Conservation (phyloP, 768 basidiomycete species). For the Boletus sensibilis region DNA sequence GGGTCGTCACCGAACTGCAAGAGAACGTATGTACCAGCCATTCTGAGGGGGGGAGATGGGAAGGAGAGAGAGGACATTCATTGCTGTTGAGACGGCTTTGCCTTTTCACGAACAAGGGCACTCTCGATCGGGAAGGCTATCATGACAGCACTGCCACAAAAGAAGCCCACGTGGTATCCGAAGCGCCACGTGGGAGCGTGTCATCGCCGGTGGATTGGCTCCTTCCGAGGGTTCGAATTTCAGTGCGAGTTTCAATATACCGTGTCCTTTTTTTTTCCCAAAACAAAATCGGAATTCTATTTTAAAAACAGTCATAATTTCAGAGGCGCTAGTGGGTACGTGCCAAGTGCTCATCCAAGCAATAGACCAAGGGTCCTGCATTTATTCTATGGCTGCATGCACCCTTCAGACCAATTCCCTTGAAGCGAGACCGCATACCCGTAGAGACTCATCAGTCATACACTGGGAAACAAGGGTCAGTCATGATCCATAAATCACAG, state of each 20-base stretch:
- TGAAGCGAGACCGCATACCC: not conserved
- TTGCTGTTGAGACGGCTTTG: conserved; percentile 11
- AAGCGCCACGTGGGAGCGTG: conserved; percentile 38
- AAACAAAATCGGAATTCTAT: not conserved
- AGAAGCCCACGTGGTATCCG: conserved; percentile 32
- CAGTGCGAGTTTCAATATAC: conserved; percentile 11
- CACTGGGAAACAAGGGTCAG: conserved; percentile 32
- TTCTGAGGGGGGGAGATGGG: conserved; percentile 25
- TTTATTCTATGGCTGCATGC: too few relatives aligned
- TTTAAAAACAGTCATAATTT: not conserved
- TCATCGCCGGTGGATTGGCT: conserved; percentile 13
- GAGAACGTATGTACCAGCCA: conserved; percentile 47
- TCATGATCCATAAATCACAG: not conserved
- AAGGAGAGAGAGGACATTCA: conserved; percentile 16
- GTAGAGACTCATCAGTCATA: conserved; percentile 35
- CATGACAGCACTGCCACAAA: conserved; percentile 32
- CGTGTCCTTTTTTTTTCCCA: not conserved
- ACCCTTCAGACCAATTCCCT: not conserved
- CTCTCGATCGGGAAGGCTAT: conserved; percentile 39
- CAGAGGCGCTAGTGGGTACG: not conserved
- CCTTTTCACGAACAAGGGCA: conserved; percentile 42
- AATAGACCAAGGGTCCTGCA: not conserved
- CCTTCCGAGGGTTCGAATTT: conserved; percentile 6
- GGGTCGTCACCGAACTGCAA: conserved; percentile 66
- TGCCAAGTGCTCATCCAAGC: not conserved